Evolutionary conservation across 2,329 filamentous ascomycete species (phyloP), one percentile per base, ranked within the genome.

Genomic region (Pezicula neosporulosa): DNA sequence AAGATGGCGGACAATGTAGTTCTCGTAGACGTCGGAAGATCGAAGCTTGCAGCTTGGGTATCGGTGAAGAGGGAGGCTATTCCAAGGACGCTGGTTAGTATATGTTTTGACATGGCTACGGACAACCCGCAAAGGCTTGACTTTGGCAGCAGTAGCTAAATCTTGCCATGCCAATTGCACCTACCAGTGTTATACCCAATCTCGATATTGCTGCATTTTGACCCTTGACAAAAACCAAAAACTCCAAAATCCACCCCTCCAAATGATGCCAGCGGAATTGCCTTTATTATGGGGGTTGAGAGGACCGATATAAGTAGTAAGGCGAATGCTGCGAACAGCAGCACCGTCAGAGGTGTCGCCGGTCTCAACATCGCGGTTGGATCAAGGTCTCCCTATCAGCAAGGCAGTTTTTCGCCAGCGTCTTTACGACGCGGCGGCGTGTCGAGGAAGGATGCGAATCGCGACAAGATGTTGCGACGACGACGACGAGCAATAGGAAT

Each of bases 241-340:
- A 97, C 92, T 45, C 94, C 94, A 75, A 95, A 97, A 60, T 85
- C 85, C 60, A 89, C 82, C 62, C 86, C 85, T 39, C 85, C 73
- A 66, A 85, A 93, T 48, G 82, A 85, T 36, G 89, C 92, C 39
- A 99, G 77, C 9, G 91, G 90, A 44, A 99, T 95, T 24, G 78
- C 80, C 65, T 87, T 85, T 66, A 97, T 87, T 60, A 99, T 84
- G 16, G 94, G 94, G 0, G 90, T 92, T 1, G 93, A 96, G n/a
- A 99, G 74, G 37, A 92, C 89, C 44, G 91, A 89, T 37, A 99
- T 77, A 44, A 97, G 77, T 48, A 97, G 79, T 56, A 97, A 77
- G 56, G 78, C 87, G 70, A 99, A 97, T 59, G 93, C 91, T 64
- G 82, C 78, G 56, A 95, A 81, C 65, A 97, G 86, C 68, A 97